Evolutionary conservation across 23 red algal species (phyloP).

Genomic region (Cyanidiococcus yangmingshanensis): DNA sequence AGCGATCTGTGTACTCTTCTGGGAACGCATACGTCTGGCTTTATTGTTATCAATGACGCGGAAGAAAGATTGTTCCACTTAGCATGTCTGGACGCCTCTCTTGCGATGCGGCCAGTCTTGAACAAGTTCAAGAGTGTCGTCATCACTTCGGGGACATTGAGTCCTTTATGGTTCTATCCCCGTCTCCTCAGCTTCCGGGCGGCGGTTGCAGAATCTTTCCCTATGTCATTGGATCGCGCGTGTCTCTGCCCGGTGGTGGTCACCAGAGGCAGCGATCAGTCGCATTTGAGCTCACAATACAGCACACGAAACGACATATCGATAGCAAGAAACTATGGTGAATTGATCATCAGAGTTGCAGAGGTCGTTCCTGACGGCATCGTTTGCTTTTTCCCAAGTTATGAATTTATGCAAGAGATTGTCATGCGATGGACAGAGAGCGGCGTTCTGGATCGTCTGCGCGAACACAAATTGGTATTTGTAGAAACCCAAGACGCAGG

Average conservation of each 20-base stretch:
- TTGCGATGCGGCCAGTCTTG: constrained; percentile 24
- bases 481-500: constrained; percentile 23
- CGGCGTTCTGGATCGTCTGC: constrained; percentile 17
- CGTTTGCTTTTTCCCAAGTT: constrained; percentile 35
- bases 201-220: constrained; percentile 19
- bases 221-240: constrained; percentile 17
- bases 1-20: constrained; percentile 17
- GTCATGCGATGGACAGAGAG: constrained; percentile 16
- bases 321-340: constrained; percentile 15
- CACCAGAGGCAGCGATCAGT: not conserved
- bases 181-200: constrained; percentile 25
- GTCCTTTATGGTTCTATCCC: constrained; percentile 30
- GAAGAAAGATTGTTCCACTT: constrained; percentile 21
- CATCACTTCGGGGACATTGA: constrained; percentile 30
- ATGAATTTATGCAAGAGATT: constrained; percentile 25
- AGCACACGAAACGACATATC: constrained; percentile 8
- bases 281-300: constrained; percentile 18
- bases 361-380: constrained; percentile 22
- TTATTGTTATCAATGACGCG: constrained; percentile 27
- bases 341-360: constrained; percentile 15
- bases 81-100: constrained; percentile 26
- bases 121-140: constrained; percentile 21
- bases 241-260: constrained; percentile 26
- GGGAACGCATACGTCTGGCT: constrained; percentile 21
- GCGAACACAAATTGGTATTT: constrained; percentile 6